phyloP scores from a whole-genome alignment of 306 rosid genomes.

The Pyrus pyrifolia region DNA sequence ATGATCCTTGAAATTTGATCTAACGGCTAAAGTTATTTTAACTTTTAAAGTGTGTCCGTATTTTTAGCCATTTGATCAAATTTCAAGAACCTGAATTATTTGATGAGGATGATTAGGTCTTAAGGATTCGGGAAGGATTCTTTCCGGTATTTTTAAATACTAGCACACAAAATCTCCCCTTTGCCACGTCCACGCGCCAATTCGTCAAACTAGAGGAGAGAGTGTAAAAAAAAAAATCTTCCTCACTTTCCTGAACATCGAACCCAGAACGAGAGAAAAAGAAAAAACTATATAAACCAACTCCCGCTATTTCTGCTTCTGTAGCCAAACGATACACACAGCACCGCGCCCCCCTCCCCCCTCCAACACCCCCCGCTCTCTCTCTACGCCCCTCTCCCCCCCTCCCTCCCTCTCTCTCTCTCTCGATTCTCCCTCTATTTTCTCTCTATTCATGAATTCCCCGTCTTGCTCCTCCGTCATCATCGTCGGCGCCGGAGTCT shows the following conservation, averaged over 20 bases:
- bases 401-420: not conserved
- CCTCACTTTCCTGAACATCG: not conserved
- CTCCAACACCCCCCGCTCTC: slow-evolving; percentile 1
- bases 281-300: slow-evolving; percentile 49
- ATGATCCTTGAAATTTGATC: no score
- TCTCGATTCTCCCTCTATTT: not conserved
- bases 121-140: no score
- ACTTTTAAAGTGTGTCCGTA: no score
- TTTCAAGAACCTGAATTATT: no score
- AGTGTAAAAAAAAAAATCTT: not conserved
- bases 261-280: not conserved
- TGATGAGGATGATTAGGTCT: no score
- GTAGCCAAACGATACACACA: slow-evolving; percentile 15
- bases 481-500: slow-evolving; percentile 84
- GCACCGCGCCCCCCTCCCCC: not conserved
- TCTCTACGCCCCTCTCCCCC: not conserved
- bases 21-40: no score
- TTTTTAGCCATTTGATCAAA: no score
- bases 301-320: slow-evolving; percentile 57
- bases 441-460: slow-evolving; percentile 45
- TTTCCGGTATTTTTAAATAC: no score
- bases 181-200: no score
- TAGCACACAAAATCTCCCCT: no score
- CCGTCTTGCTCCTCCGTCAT: slow-evolving; percentile 68
- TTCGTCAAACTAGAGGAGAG: not conserved